Conservation (phyloP, 169 alveolate genomes). For the Eimeria praecox region DNA sequence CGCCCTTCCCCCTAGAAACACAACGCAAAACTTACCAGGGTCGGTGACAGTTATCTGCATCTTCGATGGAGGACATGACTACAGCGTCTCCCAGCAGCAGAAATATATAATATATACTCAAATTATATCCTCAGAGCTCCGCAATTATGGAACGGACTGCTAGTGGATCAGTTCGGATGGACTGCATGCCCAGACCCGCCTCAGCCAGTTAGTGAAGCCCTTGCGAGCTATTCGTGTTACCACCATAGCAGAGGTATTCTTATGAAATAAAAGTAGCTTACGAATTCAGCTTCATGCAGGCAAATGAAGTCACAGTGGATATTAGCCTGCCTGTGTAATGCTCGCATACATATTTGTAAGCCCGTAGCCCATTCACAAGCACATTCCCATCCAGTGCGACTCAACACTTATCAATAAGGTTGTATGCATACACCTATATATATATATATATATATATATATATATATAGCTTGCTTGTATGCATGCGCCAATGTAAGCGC, state of each 20-base stretch:
- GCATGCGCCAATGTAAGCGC: background rate
- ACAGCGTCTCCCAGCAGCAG: background rate
- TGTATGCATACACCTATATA: background rate
- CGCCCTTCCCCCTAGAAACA: background rate
- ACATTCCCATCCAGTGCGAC: no score
- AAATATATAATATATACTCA: background rate
- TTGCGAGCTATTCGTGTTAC: background rate
- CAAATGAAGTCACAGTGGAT: background rate
- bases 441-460: background rate
- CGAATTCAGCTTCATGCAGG: background rate
- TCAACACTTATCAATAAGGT: no score
- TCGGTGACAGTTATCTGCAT: constrained; percentile 75
- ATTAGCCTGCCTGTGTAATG: background rate
- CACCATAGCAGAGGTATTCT: background rate
- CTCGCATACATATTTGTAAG: no score
- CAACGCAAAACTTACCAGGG: constrained; percentile 62
- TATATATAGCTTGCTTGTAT: no score
- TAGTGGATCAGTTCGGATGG: constrained; percentile 27
- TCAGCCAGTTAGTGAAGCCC: constrained; percentile 26
- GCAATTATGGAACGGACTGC: background rate
- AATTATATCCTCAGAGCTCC: background rate
- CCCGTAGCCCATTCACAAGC: no score
- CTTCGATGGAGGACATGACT: constrained; percentile 3
- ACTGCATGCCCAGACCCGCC: background rate
- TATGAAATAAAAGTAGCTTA: background rate